Percentiles rank a stretch among this genome's conserved stretches.
These are phyloP conservation scores for Penicillium ochrochloron DNA, from an alignment of 495 filamentous ascomycete species.

Conservation along the genomic window DNA sequence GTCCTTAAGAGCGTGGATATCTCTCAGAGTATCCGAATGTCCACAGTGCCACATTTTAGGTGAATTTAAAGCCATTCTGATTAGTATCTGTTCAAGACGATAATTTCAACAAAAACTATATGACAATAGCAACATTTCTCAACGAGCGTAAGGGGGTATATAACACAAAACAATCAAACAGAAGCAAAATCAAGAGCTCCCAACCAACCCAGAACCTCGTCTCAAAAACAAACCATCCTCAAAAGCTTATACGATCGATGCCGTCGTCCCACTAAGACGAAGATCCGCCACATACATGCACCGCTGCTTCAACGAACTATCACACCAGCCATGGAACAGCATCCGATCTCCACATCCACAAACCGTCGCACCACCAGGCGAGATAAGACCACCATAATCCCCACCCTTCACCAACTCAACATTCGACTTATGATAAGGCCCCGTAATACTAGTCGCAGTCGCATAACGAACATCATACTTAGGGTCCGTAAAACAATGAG, in stretches of 20 bases:
- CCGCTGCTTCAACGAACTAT: slow-evolving; percentile 32
- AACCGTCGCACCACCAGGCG: slow-evolving; percentile 59
- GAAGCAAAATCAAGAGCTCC: neutral
- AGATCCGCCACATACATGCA: slow-evolving; percentile 41
- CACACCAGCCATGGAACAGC: slow-evolving; percentile 58
- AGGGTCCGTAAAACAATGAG: slow-evolving; percentile 56
- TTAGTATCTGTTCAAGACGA: neutral
- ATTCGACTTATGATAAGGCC: slow-evolving; percentile 50
- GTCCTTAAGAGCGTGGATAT: neutral
- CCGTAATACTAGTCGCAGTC: slow-evolving; percentile 47
- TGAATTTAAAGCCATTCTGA: neutral
- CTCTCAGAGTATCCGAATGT: too few species aligned
- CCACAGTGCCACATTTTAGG: neutral
- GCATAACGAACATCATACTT: slow-evolving; percentile 62
- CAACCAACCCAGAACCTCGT: neutral
- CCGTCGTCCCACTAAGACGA: slow-evolving; percentile 31
- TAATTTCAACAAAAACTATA: neutral
- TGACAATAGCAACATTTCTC: neutral
- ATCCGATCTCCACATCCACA: slow-evolving; percentile 49
- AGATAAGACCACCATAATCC: slow-evolving; percentile 42
- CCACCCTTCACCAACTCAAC: slow-evolving; percentile 45
- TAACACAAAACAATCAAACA: neutral
- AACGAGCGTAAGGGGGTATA: slow-evolving; percentile 6
- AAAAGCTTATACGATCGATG: slow-evolving; percentile 28
- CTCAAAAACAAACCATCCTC: neutral